Conservation (phyloP, 331 rosid genomes). For the Prunus yedoensis region DNA sequence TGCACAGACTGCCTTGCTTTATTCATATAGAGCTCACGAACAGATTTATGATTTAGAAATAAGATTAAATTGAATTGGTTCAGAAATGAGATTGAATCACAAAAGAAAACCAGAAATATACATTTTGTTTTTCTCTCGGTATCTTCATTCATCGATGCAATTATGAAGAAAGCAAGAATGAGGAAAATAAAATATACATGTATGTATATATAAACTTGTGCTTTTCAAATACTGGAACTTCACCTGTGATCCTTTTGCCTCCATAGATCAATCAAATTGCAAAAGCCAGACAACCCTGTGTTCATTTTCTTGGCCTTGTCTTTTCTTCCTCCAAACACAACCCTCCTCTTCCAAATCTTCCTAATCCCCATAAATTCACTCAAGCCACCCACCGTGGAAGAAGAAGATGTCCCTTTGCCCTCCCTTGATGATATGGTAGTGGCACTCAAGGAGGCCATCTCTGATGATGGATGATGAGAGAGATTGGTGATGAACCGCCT, state of each 20-base stretch:
- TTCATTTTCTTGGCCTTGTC: constrained; percentile 33
- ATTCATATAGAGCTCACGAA: too few species aligned
- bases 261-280: constrained; percentile 36
- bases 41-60: too few species aligned
- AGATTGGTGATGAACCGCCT: constrained; percentile 33
- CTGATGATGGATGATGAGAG: constrained; percentile 5
- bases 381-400: constrained; percentile 28
- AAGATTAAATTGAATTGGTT: too few species aligned
- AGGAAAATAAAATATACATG: not conserved
- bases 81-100: too few species aligned
- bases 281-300: constrained; percentile 28
- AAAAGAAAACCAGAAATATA: too few species aligned
- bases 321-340: constrained; percentile 15
- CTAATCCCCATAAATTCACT: constrained; percentile 30
- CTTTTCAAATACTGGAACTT: not conserved
- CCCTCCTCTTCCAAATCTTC: constrained; percentile 43
- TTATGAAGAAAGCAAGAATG: not conserved
- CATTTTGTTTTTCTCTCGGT: too few species aligned
- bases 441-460: not conserved
- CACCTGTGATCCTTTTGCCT: constrained; percentile 30
- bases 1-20: too few species aligned
- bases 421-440: not conserved
- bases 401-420: constrained; percentile 15
- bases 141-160: not conserved
- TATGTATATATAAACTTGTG: not conserved